Evolutionary conservation across 2,329 filamentous ascomycete species (phyloP).

Genomic region (Aspergillus fumigatiaffinis): DNA sequence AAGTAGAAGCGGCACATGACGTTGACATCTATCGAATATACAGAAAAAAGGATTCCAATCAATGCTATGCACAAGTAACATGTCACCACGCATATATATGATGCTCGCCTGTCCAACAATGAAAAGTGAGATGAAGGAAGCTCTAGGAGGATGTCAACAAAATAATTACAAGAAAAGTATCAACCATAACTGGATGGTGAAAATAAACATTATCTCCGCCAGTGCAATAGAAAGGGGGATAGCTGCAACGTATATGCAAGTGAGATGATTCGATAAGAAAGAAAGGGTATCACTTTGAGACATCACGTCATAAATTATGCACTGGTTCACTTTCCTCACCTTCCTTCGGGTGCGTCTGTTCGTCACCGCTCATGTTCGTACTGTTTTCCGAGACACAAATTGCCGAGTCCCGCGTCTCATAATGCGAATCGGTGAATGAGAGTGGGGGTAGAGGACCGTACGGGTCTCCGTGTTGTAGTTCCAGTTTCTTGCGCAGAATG

Average conservation of each 20-base stretch:
- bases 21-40: background rate
- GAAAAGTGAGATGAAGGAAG: conserved; percentile 2
- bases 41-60: conserved; percentile 8
- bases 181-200: background rate
- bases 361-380: conserved; percentile 9
- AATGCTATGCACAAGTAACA: conserved; percentile 25
- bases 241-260: conserved; percentile 9
- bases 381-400: conserved; percentile 22
- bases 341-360: conserved; percentile 3
- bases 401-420: conserved; percentile 28
- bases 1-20: background rate
- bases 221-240: background rate
- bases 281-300: conserved; percentile 23
- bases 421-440: conserved; percentile 26
- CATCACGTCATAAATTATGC: conserved; percentile 21
- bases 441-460: conserved; percentile 39
- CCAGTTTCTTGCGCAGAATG: conserved; percentile 37
- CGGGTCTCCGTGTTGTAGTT: conserved; percentile 30
- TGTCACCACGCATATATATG: conserved; percentile 18
- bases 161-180: conserved; percentile 17
- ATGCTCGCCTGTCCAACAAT: conserved; percentile 8
- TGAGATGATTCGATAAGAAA: conserved; percentile 10
- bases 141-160: background rate
- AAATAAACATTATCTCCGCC: background rate
- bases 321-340: conserved; percentile 7